Conservation (phyloP, 352 stramenopile species). For the Albugo candida region DNA sequence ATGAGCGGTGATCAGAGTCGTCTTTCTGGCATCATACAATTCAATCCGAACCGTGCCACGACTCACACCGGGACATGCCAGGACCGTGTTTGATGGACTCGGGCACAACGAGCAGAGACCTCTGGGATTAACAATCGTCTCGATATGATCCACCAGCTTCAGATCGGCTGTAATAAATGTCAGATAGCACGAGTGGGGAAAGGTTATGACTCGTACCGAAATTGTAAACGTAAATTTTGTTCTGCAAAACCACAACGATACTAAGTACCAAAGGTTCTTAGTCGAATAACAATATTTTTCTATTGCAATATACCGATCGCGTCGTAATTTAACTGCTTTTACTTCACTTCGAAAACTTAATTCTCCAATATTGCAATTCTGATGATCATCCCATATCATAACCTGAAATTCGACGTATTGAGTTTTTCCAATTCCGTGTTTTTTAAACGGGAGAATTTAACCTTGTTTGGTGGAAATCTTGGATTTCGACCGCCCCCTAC, state of each 20-base stretch:
- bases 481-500: slow-evolving; percentile 83
- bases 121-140: slow-evolving; percentile 95
- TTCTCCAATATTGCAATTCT: slow-evolving; percentile 94
- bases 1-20: slow-evolving; percentile 90
- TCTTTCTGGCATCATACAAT: slow-evolving; percentile 92
- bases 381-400: slow-evolving; percentile 99
- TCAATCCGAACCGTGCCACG: slow-evolving; percentile 89
- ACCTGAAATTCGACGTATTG: slow-evolving; percentile 32
- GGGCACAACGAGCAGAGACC: slow-evolving; percentile 88
- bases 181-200: background rate
- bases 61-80: slow-evolving; percentile 88
- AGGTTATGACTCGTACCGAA: slow-evolving; percentile 47
- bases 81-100: slow-evolving; percentile 85
- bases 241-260: slow-evolving; percentile 92
- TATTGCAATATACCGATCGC: slow-evolving; percentile 53
- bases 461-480: slow-evolving; percentile 92
- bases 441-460: slow-evolving; percentile 6
- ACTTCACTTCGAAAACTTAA: slow-evolving; percentile 95
- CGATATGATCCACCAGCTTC: slow-evolving; percentile 94
- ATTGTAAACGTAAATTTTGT: slow-evolving; percentile 97
- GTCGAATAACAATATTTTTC: background rate
- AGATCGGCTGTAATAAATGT: slow-evolving; percentile 70
- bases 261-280: slow-evolving; percentile 13
- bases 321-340: slow-evolving; percentile 87
- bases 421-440: background rate